A percentile compares a stretch with the other conserved stretches of the same genome.
Conservation (phyloP, 2,329 filamentous ascomycete genomes). For the Chalara sp. region DNA sequence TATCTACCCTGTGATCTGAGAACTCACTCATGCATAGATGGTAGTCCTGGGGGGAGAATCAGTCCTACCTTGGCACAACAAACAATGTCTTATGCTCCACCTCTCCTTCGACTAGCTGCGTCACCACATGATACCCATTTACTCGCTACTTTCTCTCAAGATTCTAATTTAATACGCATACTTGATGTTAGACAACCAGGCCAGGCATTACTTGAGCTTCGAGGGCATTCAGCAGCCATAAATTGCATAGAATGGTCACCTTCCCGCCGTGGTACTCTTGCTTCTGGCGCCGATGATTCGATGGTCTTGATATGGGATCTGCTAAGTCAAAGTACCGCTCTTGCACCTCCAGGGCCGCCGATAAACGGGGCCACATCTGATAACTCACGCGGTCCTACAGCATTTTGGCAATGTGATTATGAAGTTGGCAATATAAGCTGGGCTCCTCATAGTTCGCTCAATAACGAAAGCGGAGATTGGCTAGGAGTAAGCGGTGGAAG, state of each 20-base stretch:
- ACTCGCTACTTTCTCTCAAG: slow-evolving; percentile 92
- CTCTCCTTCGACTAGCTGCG: slow-evolving; percentile 73
- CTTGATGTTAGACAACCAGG: slow-evolving; percentile 94
- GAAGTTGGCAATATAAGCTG: slow-evolving; percentile 81
- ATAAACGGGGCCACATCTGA: slow-evolving; percentile 46
- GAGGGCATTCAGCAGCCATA: slow-evolving; percentile 76
- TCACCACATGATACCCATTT: slow-evolving; percentile 94
- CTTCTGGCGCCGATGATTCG: slow-evolving; percentile 87
- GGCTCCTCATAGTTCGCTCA: slow-evolving; percentile 66
- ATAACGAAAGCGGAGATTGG: slow-evolving; percentile 71
- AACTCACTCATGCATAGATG: slow-evolving; percentile 29
- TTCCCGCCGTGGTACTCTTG: slow-evolving; percentile 75
- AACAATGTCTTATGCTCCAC: slow-evolving; percentile 69
- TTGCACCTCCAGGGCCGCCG: slow-evolving; percentile 27
- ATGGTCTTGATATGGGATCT: slow-evolving; percentile 93
- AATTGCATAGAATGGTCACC: slow-evolving; percentile 98
- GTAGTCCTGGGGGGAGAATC: slow-evolving; percentile 48
- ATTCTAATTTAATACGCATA: slow-evolving; percentile 87
- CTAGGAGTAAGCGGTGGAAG: slow-evolving; percentile 74
- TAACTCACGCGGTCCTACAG: slow-evolving; percentile 60
- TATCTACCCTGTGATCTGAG: neutral
- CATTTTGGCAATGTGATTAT: slow-evolving; percentile 80
- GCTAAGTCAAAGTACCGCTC: slow-evolving; percentile 46
- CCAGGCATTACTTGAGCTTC: slow-evolving; percentile 87
- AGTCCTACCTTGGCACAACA: slow-evolving; percentile 72